Conservation (phyloP, 306 rosid species). For the Potentilla sterilis region DNA sequence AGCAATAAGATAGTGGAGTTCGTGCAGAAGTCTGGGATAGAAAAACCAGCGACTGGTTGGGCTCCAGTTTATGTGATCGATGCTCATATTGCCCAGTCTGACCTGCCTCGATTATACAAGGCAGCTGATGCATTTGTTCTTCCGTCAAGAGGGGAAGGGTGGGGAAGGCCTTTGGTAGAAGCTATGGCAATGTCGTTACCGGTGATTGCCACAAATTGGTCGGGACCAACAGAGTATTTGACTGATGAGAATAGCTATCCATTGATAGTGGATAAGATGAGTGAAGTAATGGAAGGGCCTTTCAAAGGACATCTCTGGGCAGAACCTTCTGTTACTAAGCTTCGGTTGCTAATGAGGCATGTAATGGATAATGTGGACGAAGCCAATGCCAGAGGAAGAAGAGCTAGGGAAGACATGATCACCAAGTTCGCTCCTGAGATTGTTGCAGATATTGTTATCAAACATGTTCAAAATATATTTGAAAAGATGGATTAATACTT, state of each 20-base stretch:
- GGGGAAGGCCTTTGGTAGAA: conserved; percentile 89
- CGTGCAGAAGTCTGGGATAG: conserved; percentile 46
- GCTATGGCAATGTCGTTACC: conserved; percentile 92
- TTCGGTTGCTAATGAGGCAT: conserved; percentile 59
- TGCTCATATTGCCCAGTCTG: conserved; percentile 62
- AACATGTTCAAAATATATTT: conserved; percentile 42
- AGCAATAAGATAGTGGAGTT: conserved; percentile 73
- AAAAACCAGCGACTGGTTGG: conserved; percentile 59
- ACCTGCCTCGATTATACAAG: conserved; percentile 62
- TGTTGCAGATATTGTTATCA: conserved; percentile 53
- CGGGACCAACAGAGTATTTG: conserved; percentile 81
- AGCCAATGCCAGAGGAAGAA: conserved; percentile 56
- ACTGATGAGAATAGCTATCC: conserved; percentile 72
- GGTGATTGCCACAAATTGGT: conserved; percentile 79
- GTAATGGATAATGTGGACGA: conserved; percentile 45
- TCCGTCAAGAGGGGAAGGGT: conserved; percentile 89
- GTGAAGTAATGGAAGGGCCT: conserved; percentile 71
- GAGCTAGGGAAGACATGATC: conserved; percentile 73
- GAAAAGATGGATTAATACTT: conserved; percentile 19
- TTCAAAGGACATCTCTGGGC: conserved; percentile 87
- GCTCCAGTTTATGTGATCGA: conserved; percentile 65
- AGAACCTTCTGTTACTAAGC: conserved; percentile 58
- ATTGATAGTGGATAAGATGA: conserved; percentile 58
- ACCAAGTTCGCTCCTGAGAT: conserved; percentile 58
- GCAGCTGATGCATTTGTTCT: conserved; percentile 79